Percentiles rank a stretch among this genome's conserved stretches.
phyloP scores from a whole-genome alignment of 345 rosid genomes.

The Physaria fendleri region DNA sequence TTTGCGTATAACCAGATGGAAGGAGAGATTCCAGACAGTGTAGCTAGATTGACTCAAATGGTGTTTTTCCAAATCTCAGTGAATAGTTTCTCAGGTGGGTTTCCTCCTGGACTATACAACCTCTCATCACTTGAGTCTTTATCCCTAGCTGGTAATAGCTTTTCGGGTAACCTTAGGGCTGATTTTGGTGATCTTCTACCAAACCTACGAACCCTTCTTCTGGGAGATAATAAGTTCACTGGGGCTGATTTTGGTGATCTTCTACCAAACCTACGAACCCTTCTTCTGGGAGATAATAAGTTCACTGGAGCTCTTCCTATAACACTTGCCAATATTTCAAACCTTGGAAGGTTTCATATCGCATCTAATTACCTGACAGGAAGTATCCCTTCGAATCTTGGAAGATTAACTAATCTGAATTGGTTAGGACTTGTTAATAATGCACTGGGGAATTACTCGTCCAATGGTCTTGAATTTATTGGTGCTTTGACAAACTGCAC shows the following conservation, averaged over 20 bases:
- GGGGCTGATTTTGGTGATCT: not conserved
- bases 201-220: not conserved
- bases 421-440: too few species aligned
- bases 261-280: not conserved
- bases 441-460: too few species aligned
- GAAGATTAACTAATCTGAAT: too few species aligned
- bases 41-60: not conserved
- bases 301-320: not conserved
- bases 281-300: not conserved
- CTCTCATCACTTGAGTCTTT: not conserved
- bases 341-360: not conserved
- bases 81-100: not conserved
- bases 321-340: not conserved
- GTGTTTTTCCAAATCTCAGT: not conserved
- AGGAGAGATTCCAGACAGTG: not conserved
- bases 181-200: not conserved
- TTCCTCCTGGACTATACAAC: not conserved
- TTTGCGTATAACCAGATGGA: not conserved
- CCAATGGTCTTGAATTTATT: conserved; percentile 1
- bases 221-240: not conserved
- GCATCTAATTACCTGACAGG: not conserved
- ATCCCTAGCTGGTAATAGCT: not conserved
- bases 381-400: too few species aligned
- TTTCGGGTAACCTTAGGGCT: not conserved
- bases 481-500: conserved; percentile 1